A percentile compares a stretch with the other conserved stretches of the same genome.
Evolutionary conservation across 257 asterid species (phyloP).

Genomic region (Solanum paucissectum): DNA sequence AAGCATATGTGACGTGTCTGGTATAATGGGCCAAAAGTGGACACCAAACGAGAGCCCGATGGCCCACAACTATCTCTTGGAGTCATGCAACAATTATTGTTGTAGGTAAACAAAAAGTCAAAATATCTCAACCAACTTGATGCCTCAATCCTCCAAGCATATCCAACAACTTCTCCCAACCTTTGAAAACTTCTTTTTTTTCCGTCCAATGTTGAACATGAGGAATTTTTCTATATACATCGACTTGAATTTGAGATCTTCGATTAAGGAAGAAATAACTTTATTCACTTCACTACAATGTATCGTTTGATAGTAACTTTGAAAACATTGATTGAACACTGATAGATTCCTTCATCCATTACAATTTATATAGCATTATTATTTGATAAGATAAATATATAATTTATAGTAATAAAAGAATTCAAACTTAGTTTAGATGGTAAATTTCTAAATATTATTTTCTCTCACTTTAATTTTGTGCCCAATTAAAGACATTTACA

Average conservation of each 20-base stretch:
- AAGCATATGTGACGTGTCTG: neutral
- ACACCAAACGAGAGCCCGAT: neutral
- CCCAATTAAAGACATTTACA: neutral
- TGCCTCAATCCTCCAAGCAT: neutral
- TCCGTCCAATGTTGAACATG: too few relatives aligned
- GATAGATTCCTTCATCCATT: neutral
- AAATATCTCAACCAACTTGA: neutral
- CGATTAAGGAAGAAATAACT: too few relatives aligned
- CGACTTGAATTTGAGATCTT: accelerated
- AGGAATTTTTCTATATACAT: too few relatives aligned
- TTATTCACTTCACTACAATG: accelerated
- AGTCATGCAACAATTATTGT: neutral
- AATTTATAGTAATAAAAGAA: too few relatives aligned
- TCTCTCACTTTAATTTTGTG: neutral
- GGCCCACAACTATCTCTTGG: neutral
- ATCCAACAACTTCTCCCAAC: neutral
- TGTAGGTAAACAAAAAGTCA: neutral
- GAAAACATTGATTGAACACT: neutral
- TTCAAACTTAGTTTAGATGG: neutral
- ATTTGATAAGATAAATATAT: too few relatives aligned
- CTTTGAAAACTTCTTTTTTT: too few relatives aligned
- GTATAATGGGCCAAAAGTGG: neutral
- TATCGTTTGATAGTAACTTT: neutral
- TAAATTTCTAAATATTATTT: neutral
- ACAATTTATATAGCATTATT: neutral